Conservation (phyloP, 768 basidiomycete genomes). For the Tylopilus rubrobrunneus region DNA sequence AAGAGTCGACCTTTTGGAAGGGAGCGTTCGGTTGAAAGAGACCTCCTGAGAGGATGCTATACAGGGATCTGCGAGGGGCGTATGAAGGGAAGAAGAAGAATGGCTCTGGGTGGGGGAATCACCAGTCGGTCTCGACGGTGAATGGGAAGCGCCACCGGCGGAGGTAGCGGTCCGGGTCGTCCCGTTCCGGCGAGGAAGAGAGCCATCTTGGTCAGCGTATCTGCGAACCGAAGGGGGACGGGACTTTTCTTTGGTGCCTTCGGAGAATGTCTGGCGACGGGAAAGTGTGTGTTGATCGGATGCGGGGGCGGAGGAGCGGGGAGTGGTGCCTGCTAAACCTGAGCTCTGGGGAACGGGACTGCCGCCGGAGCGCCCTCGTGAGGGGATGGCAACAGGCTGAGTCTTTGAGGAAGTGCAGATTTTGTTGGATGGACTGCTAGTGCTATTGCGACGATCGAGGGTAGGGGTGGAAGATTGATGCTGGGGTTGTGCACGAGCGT, state of each 20-base stretch:
- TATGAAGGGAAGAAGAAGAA: constrained; percentile 17
- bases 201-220: constrained; percentile 51
- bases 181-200: constrained; percentile 44
- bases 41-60: constrained; percentile 27
- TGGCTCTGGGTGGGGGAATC: constrained; percentile 20
- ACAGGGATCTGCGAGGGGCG: constrained; percentile 21
- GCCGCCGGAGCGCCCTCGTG: constrained; percentile 48
- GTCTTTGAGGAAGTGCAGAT: constrained; percentile 32
- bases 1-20: constrained; percentile 30
- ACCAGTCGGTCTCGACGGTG: constrained; percentile 19
- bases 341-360: constrained; percentile 42
- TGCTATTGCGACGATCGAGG: constrained; percentile 46
- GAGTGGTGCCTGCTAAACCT: constrained; percentile 23
- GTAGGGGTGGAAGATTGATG: constrained; percentile 28
- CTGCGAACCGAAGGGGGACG: constrained; percentile 63
- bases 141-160: constrained; percentile 35
- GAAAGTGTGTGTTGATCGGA: constrained; percentile 40
- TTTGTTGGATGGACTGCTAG: constrained; percentile 26
- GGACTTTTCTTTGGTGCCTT: constrained; percentile 51
- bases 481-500: constrained; percentile 32
- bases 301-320: constrained; percentile 32
- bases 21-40: constrained; percentile 32
- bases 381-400: constrained; percentile 32
- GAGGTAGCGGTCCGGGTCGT: constrained; percentile 44
- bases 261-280: constrained; percentile 49